Evolutionary conservation across 1,139 yeast genomes (phyloP), one percentile per base, ranked within the genome.

Genomic region (Blastobotrys petasosporus): DNA sequence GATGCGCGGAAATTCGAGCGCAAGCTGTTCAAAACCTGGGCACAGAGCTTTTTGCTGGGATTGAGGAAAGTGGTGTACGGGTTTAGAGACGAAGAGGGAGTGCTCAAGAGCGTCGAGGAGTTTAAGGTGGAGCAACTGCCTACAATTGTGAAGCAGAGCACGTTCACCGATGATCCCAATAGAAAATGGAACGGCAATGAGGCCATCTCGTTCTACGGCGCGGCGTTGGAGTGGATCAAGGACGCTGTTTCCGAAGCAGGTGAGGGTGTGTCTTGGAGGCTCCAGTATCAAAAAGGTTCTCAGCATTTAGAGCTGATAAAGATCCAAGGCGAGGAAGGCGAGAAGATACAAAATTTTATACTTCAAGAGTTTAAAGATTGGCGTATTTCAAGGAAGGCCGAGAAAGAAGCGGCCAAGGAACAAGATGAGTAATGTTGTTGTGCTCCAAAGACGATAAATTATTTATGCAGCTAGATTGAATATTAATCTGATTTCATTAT

Each of bases 1-100:
- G 79, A 79, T 34, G 76, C 80, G 17, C 66, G 68, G 30, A 72
- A 67, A 5, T 88, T 90, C 59, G 96, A 90, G 61, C 51, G 76
- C 65, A 63, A 88, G 81, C 62, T 90, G 38, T 77, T 82, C 62
- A 77, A 73, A 51, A 75, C 94, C 0, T 94, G 99, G 99, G 88
- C 95, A 2, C 97, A 90, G 67, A 82, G 95, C 52, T 94, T 90
- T 63, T 68, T 94, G 36, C 73, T 87, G 45, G 98, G 98, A 3
- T 75, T 90, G 13, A 80, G 83, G 9, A 77, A 77, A 51, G 74
- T 92, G 3, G 76, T 85, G 1, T 85, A 86, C 60, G 99, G 97
- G 0, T 92, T 85, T 65, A 74, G 97, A 52, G 95, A 88, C 61
- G 84, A 84, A 28, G 68, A 76, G 37, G 74, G 85, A 43, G 64